Evolutionary conservation across 495 filamentous ascomycete species (phyloP).

Genomic region (Staphylotrichum longicolle): DNA sequence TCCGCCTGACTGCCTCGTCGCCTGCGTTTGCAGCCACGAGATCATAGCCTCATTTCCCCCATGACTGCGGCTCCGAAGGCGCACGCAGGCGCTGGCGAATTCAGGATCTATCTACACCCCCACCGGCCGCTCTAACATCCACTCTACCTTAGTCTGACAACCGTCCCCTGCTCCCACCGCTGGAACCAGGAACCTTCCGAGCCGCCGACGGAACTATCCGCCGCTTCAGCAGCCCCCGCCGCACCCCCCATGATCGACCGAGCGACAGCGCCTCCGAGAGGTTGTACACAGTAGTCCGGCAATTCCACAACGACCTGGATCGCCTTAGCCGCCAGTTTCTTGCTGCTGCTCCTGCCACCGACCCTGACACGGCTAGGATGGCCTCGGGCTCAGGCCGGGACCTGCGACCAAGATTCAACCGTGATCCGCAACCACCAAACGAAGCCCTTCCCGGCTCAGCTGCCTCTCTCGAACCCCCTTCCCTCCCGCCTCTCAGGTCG

Average conservation of each 20-base stretch:
- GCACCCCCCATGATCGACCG: slow-evolving; percentile 41
- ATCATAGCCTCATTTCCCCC: not conserved
- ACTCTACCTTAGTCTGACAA: slow-evolving; percentile 12
- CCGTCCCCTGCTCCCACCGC: slow-evolving; percentile 30
- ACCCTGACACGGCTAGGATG: slow-evolving; percentile 34
- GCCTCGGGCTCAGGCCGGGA: slow-evolving; percentile 39
- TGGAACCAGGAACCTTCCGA: slow-evolving; percentile 39
- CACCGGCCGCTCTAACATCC: not conserved
- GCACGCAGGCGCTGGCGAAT: too few species aligned
- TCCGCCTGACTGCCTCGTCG: slow-evolving; percentile 3
- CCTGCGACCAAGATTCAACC: slow-evolving; percentile 37
- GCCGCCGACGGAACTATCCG: slow-evolving; percentile 43
- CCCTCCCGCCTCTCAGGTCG: slow-evolving; percentile 44
- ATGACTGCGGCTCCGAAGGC: too few species aligned
- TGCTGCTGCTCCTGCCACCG: not conserved
- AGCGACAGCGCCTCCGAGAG: slow-evolving; percentile 43
- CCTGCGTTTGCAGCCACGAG: not conserved
- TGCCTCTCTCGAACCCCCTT: slow-evolving; percentile 28
- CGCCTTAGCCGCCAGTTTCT: slow-evolving; percentile 10
- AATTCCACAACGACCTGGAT: slow-evolving; percentile 37
- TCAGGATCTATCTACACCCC: not conserved
- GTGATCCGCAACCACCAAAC: slow-evolving; percentile 37
- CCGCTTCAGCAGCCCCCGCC: slow-evolving; percentile 6
- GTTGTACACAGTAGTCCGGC: slow-evolving; percentile 46
- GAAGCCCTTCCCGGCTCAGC: slow-evolving; percentile 24